Evolutionary conservation across 2,329 filamentous ascomycete genomes (phyloP), one percentile per base, ranked within the genome.

Genomic region (Coniosporium tulheliwenetii): DNA sequence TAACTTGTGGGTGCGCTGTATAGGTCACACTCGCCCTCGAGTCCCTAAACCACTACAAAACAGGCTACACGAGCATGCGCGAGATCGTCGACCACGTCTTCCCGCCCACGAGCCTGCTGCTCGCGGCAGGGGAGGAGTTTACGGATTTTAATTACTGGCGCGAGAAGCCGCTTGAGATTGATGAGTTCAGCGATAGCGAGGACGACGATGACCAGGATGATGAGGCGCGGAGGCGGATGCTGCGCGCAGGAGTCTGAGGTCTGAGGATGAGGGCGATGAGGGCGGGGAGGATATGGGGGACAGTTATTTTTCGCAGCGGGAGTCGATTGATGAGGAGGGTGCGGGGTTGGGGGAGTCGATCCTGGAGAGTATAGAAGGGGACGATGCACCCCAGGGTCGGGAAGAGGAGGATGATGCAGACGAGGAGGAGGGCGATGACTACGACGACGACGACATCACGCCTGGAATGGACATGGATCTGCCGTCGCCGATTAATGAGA

Each of bases 51-150:
- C 93, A 86, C 58, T 83, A 96, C 58, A 94, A 91, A 64, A 89
- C 93, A 52, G 94, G 84, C 47, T 98, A 98, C 57, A 85, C 94
- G 46, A 87, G 85, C 53, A 98, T 98, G 79, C 81, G 85, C 44
- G 93, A 98, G 59, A 80, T 98, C 44, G 85, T 98, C 5, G 91
- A 98, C 57, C 91, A 98, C 60, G 96, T 94, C 65, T 98, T 98
- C 60, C 91, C 91, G 5, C 85, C 93, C 1, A 80, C 93, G 10
- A 85, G 80, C 47, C 79, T 87, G 19, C 70, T 98, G 29, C 79
- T 95, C 13, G 85, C 83, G 52, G 82, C 83, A 36, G 89, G 87
- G 10, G 91, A 96, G 57, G 82, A 93, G 43, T 98, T 84, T 54
- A 98, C 91, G 0, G 91, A 98, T 57, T 98, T 98, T 62, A 89